Evolutionary conservation across 202 grass and related monocot species (phyloP).

Genomic region (Schoenoplectus tabernaemontani): DNA sequence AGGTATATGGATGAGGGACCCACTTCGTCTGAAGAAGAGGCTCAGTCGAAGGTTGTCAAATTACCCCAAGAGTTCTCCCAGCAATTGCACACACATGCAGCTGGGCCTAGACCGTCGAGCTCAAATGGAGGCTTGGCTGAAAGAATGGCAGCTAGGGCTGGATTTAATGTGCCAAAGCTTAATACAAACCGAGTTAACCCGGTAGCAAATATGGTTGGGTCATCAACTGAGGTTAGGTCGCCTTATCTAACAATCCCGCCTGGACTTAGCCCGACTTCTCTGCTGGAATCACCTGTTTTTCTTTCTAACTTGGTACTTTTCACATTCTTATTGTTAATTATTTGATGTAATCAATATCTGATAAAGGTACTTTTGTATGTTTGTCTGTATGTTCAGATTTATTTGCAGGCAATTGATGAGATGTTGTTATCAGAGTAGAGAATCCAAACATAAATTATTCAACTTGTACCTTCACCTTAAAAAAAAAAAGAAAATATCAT

Average conservation of each 20-base stretch:
- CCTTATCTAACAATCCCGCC: conserved; percentile 82
- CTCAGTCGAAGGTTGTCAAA: conserved; percentile 18
- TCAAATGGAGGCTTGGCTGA: conserved; percentile 53
- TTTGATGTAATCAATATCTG: not conserved
- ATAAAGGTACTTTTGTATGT: not conserved
- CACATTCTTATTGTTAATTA: not conserved
- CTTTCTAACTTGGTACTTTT: conserved; percentile 81
- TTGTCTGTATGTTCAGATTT: not conserved
- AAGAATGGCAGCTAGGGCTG: conserved; percentile 64
- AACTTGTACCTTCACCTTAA: not conserved
- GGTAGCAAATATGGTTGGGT: conserved; percentile 23
- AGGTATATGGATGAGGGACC: not conserved
- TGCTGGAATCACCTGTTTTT: conserved; percentile 88
- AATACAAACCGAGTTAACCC: conserved; percentile 44
- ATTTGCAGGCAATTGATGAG: not conserved
- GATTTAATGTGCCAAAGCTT: conserved; percentile 61
- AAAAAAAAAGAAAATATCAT: not conserved
- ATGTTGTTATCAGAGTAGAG: not conserved
- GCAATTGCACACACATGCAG: conserved; percentile 24
- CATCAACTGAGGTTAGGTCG: conserved; percentile 54
- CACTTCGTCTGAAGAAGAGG: conserved; percentile 28
- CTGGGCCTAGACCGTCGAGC: conserved; percentile 43
- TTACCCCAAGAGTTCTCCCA: conserved; percentile 31
- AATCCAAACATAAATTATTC: not conserved
- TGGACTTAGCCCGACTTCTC: conserved; percentile 75